Percentiles rank a stretch among this genome's conserved stretches.
phyloP scores from a whole-genome alignment of 169 alveolate genomes.

The Cryptosporidium viatorum region DNA sequence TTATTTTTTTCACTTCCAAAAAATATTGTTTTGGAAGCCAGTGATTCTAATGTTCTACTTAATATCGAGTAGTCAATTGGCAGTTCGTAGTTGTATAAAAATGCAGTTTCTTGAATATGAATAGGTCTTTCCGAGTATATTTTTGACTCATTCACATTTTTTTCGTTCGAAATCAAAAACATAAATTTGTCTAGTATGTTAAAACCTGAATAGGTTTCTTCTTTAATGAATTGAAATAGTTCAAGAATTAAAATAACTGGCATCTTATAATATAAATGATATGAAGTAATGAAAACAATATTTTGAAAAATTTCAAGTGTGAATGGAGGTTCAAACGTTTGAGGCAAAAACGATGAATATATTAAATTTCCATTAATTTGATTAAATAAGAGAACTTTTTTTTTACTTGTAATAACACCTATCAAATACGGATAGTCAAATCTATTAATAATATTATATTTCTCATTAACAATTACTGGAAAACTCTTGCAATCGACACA shows the following conservation, averaged over 20 bases:
- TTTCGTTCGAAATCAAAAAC: slow-evolving; percentile 15
- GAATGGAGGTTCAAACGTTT: slow-evolving; percentile 43
- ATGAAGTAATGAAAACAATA: slow-evolving; percentile 28
- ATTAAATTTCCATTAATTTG: slow-evolving; percentile 39
- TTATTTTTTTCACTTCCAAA: slow-evolving; percentile 22
- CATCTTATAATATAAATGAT: slow-evolving; percentile 18
- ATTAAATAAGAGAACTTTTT: slow-evolving; percentile 34
- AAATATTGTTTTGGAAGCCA: slow-evolving; percentile 41
- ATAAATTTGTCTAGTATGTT: slow-evolving; percentile 15
- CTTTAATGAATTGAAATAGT: slow-evolving; percentile 21
- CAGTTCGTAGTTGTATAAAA: slow-evolving; percentile 33
- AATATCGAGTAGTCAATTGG: slow-evolving; percentile 28
- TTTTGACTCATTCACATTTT: slow-evolving; percentile 30
- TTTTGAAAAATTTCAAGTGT: slow-evolving; percentile 30
- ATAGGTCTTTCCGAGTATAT: slow-evolving; percentile 27
- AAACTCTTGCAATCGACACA: slow-evolving; percentile 25
- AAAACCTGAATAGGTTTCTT: neutral
- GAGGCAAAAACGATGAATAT: slow-evolving; percentile 47
- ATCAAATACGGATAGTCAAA: slow-evolving; percentile 38
- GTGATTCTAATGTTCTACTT: slow-evolving; percentile 40
- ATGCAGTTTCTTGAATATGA: slow-evolving; percentile 5
- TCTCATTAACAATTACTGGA: slow-evolving; percentile 51
- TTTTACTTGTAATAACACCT: slow-evolving; percentile 20
- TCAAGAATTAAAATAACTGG: slow-evolving; percentile 44
- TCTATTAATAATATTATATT: slow-evolving; percentile 35